A percentile compares a stretch with the other conserved stretches of the same genome.
phyloP scores from a whole-genome alignment of 805 yeast species.

The Blastobotrys chiropterorum region DNA sequence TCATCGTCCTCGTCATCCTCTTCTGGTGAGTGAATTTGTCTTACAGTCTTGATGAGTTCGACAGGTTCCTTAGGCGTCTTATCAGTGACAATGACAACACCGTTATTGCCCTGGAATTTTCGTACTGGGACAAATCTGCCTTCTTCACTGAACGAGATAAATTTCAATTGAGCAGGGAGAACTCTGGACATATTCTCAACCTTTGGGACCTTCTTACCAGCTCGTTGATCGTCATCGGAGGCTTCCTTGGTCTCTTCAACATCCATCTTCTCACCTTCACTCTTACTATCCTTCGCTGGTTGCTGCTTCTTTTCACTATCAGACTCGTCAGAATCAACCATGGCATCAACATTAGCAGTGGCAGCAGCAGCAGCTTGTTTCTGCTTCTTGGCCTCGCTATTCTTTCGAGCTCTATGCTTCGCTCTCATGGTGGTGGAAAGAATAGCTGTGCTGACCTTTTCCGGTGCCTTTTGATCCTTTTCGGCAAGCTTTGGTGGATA shows the following conservation, averaged over 20 bases:
- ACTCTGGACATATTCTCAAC: slow-evolving; percentile 81
- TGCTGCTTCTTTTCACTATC: slow-evolving; percentile 21
- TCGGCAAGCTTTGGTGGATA: slow-evolving; percentile 88
- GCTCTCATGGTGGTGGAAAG: slow-evolving; percentile 90
- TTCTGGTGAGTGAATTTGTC: slow-evolving; percentile 83
- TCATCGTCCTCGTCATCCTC: slow-evolving; percentile 54
- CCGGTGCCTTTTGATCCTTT: slow-evolving; percentile 73
- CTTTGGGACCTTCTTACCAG: slow-evolving; percentile 39
- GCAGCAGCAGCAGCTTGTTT: slow-evolving; percentile 40
- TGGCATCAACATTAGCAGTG: slow-evolving; percentile 31
- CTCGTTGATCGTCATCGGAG: slow-evolving; percentile 7
- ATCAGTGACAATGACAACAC: slow-evolving; percentile 29
- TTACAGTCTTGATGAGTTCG: slow-evolving; percentile 71
- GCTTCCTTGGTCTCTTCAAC: slow-evolving; percentile 8
- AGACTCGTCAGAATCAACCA: slow-evolving; percentile 1
- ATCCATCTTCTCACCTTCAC: slow-evolving; percentile 26
- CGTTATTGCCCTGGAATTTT: slow-evolving; percentile 50
- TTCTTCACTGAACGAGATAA: slow-evolving; percentile 68
- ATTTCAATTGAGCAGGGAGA: slow-evolving; percentile 80
- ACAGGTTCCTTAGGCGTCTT: slow-evolving; percentile 36
- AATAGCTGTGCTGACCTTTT: slow-evolving; percentile 87
- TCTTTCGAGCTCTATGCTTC: slow-evolving; percentile 81
- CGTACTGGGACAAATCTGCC: slow-evolving; percentile 79
- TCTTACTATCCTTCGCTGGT: slow-evolving; percentile 10
- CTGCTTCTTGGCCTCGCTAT: slow-evolving; percentile 45